These are phyloP conservation scores for Ajuga chamaepitys DNA, from an alignment of 257 asterid species.

Conservation along the genomic window DNA sequence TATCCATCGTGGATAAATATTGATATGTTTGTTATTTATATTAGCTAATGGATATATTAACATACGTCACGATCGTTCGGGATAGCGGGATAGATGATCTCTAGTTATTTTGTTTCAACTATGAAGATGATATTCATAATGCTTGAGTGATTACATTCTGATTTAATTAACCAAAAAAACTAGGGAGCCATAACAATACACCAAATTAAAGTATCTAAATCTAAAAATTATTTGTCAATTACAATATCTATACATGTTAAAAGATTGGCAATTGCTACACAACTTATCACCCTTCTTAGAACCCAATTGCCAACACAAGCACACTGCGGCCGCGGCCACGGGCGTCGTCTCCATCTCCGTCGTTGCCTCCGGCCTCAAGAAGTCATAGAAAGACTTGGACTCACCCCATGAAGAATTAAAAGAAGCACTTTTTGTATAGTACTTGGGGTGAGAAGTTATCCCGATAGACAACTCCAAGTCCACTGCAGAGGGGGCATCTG, in stretches of 20 bases:
- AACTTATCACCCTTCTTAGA: constrained; percentile 31
- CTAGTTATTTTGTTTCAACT: not conserved
- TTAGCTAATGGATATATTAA: too few species aligned
- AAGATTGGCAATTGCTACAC: constrained; percentile 48
- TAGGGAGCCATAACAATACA: not conserved
- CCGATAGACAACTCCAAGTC: constrained; percentile 74
- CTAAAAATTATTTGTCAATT: constrained; percentile 16
- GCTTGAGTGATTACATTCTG: constrained; percentile 2
- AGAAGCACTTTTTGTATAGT: constrained; percentile 14
- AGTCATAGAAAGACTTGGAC: constrained; percentile 22
- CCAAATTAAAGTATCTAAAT: not conserved
- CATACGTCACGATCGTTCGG: too few species aligned
- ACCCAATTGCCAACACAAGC: constrained; percentile 63
- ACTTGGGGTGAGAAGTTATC: constrained; percentile 34
- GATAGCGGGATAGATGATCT: constrained; percentile 7
- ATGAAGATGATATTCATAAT: constrained; percentile 16
- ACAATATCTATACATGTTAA: constrained; percentile 26
- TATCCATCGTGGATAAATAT: too few species aligned
- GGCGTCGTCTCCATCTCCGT: constrained; percentile 10
- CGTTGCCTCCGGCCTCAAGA: constrained; percentile 23
- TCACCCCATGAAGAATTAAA: constrained; percentile 28
- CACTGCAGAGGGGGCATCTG: not conserved
- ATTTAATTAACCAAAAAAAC: not conserved
- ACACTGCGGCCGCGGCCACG: constrained; percentile 21
- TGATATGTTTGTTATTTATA: too few species aligned